Evolutionary conservation across 352 stramenopile genomes (phyloP).

Genomic region (Pythium aristosporum): DNA sequence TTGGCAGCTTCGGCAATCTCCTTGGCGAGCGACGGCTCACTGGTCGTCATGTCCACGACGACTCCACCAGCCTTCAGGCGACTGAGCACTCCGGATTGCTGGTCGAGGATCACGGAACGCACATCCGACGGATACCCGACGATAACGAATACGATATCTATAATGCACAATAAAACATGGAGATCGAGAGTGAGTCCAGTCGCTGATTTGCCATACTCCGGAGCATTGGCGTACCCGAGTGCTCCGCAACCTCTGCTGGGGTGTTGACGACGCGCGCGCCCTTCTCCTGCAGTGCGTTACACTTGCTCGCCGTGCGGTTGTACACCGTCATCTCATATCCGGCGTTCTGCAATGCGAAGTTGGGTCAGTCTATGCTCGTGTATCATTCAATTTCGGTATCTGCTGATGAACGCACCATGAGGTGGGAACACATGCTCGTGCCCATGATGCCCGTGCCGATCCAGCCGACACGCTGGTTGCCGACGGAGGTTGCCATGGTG

Average conservation of each 20-base stretch:
- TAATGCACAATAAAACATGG: not conserved
- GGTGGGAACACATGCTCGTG: conserved; percentile 85
- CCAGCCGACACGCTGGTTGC: conserved; percentile 81
- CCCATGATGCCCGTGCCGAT: conserved; percentile 89
- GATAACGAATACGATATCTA: conserved; percentile 91
- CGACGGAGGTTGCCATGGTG: conserved; percentile 25
- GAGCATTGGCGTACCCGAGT: conserved; percentile 43
- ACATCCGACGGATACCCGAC: conserved; percentile 88
- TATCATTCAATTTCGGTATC: not conserved
- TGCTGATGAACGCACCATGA: conserved; percentile 50
- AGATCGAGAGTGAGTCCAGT: not conserved
- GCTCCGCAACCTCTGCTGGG: conserved; percentile 76
- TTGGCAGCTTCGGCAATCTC: conserved; percentile 83
- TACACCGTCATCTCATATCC: conserved; percentile 86
- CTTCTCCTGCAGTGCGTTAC: conserved; percentile 67
- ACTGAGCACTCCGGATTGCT: conserved; percentile 57
- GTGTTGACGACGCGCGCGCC: conserved; percentile 71
- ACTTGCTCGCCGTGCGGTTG: conserved; percentile 86
- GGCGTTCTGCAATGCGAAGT: conserved; percentile 41
- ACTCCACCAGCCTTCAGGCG: conserved; percentile 76
- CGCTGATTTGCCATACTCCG: not conserved
- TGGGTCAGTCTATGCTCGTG: too few species aligned
- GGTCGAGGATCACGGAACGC: conserved; percentile 68
- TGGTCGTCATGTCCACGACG: conserved; percentile 92
- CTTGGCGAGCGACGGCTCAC: conserved; percentile 83